Evolutionary conservation across 2,329 filamentous ascomycete genomes (phyloP).

Genomic region (Claviceps pazoutovae): DNA sequence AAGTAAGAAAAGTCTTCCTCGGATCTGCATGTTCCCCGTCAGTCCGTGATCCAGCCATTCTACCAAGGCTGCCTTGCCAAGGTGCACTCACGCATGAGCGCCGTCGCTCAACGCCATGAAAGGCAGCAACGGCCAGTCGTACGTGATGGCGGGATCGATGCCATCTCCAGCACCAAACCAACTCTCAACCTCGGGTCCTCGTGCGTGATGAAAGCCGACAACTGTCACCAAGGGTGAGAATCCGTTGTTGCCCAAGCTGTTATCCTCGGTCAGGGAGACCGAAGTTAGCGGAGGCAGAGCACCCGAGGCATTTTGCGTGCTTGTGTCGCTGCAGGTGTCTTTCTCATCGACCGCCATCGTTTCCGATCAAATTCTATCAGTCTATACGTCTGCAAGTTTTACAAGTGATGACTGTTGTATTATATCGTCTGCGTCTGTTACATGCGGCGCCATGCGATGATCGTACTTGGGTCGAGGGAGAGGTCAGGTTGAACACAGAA

Average conservation of each 20-base stretch:
- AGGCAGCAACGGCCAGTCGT: slow-evolving; percentile 81
- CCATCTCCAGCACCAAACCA: slow-evolving; percentile 73
- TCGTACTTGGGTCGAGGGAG: background rate
- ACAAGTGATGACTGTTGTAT: background rate
- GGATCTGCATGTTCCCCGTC: slow-evolving; percentile 34
- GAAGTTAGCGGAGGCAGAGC: slow-evolving; percentile 19
- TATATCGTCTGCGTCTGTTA: background rate
- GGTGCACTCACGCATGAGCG: slow-evolving; percentile 63
- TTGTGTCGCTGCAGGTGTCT: background rate
- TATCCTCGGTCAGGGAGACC: slow-evolving; percentile 17
- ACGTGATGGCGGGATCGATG: slow-evolving; percentile 63
- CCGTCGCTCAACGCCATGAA: slow-evolving; percentile 97
- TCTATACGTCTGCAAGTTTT: background rate
- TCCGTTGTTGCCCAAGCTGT: slow-evolving; percentile 18
- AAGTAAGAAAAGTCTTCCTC: slow-evolving; percentile 98
- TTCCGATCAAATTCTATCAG: background rate
- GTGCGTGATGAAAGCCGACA: slow-evolving; percentile 73
- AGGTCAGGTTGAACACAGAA: background rate
- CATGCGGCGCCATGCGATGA: background rate
- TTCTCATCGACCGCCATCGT: slow-evolving; percentile 1
- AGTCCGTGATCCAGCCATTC: background rate
- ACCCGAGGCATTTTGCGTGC: slow-evolving; percentile 13
- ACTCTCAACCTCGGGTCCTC: slow-evolving; percentile 81
- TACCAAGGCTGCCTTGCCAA: background rate
- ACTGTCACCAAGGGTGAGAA: slow-evolving; percentile 62